Percentiles rank a stretch among this genome's conserved stretches.
phyloP scores from a whole-genome alignment of 2,329 filamentous ascomycete genomes.

The Xylaria sp. region DNA sequence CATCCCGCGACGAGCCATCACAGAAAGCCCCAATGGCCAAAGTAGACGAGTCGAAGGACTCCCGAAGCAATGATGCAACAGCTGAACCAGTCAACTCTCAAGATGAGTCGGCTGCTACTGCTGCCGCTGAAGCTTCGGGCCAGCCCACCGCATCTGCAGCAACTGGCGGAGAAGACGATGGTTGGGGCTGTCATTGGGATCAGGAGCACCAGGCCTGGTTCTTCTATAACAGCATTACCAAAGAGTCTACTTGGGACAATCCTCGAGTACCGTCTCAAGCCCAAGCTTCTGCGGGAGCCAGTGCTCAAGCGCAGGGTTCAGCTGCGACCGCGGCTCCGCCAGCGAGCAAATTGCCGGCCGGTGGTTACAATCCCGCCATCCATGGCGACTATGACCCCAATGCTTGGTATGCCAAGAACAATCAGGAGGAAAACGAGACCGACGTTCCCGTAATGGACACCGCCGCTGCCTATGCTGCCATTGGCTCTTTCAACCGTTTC shows the following conservation, averaged over 20 bases:
- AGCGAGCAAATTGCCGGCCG: conserved; percentile 43
- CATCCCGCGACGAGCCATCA: conserved; percentile 1
- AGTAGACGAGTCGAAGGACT: conserved; percentile 19
- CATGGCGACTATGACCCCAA: conserved; percentile 95
- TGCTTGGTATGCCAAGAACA: conserved; percentile 78
- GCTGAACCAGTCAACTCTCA: conserved; percentile 5
- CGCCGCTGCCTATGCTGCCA: conserved; percentile 54
- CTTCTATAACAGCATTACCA: conserved; percentile 78
- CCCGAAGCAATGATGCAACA: conserved; percentile 22
- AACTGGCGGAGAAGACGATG: conserved; percentile 54
- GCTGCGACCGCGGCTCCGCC: conserved; percentile 29
- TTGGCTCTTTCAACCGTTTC: conserved; percentile 83
- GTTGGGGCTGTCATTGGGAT: conserved; percentile 81
- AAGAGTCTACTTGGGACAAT: conserved; percentile 77
- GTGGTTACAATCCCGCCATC: conserved; percentile 91
- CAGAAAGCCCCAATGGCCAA: not conserved
- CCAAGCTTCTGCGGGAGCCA: conserved; percentile 25
- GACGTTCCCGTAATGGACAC: conserved; percentile 32
- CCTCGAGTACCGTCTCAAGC: conserved; percentile 59
- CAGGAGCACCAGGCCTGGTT: conserved; percentile 63
- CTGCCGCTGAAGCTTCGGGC: conserved; percentile 31
- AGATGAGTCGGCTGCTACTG: conserved; percentile 4
- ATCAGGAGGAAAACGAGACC: conserved; percentile 34
- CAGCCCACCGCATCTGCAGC: conserved; percentile 37
- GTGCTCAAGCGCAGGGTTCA: conserved; percentile 25